phyloP scores from a whole-genome alignment of 1,284 basidiomycete genomes.

The Boletus semigastroideus region DNA sequence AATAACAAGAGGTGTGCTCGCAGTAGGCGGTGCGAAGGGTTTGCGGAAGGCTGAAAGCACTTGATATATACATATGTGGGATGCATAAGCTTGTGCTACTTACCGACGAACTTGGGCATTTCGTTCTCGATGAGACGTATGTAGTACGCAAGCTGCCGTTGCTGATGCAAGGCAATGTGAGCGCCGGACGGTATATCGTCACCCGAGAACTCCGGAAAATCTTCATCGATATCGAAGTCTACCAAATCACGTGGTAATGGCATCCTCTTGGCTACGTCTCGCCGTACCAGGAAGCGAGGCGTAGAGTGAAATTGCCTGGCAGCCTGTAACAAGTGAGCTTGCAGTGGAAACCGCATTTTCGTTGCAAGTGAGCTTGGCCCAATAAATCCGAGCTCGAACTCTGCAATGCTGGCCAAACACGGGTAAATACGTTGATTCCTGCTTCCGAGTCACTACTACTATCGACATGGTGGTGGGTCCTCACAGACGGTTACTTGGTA shows the following conservation, averaged over 20 bases:
- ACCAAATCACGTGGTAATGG: constrained; percentile 31
- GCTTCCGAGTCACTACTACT: too few relatives aligned
- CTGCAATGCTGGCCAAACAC: constrained; percentile 22
- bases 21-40: constrained; percentile 66
- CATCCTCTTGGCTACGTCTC: constrained; percentile 29
- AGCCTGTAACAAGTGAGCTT: constrained; percentile 6
- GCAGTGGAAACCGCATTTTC: constrained; percentile 20
- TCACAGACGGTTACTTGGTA: background rate
- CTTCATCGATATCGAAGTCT: constrained; percentile 30
- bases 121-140: constrained; percentile 83
- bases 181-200: constrained; percentile 67
- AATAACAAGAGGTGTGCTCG: constrained; percentile 60
- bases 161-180: constrained; percentile 66
- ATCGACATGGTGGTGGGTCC: constrained; percentile 43
- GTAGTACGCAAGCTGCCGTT: constrained; percentile 70
- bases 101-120: constrained; percentile 79
- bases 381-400: too few relatives aligned
- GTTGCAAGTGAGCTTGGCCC: too few relatives aligned
- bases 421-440: constrained; percentile 25
- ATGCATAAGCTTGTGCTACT: constrained; percentile 30
- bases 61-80: constrained; percentile 10
- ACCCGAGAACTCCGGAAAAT: constrained; percentile 42
- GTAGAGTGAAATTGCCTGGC: constrained; percentile 26
- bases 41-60: constrained; percentile 65
- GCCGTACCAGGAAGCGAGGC: constrained; percentile 14